phyloP scores from a whole-genome alignment of 1,284 basidiomycete genomes.

The Cutaneotrichosporon sp. region DNA sequence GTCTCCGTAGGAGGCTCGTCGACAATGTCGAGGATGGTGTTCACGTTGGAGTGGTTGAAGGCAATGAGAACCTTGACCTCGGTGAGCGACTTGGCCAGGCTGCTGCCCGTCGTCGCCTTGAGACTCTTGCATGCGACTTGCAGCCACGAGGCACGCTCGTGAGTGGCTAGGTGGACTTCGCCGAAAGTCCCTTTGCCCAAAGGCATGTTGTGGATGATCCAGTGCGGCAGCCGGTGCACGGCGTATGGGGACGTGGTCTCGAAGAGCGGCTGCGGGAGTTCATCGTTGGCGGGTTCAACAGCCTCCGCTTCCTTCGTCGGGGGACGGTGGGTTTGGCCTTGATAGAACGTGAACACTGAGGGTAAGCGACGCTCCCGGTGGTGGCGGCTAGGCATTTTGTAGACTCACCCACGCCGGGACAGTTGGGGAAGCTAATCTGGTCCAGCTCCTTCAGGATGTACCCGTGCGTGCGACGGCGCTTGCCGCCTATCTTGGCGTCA shows the following conservation, averaged over 20 bases:
- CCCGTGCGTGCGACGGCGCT: slow-evolving; percentile 1
- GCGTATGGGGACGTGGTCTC: background rate
- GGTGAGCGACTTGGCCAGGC: slow-evolving; percentile 53
- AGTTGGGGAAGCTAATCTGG: slow-evolving; percentile 6
- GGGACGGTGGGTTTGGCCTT: slow-evolving; percentile 2
- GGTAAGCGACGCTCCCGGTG: background rate
- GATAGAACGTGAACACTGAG: slow-evolving; percentile 20
- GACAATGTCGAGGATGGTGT: slow-evolving; percentile 68
- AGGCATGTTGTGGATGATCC: slow-evolving; percentile 28
- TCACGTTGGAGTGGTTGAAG: slow-evolving; percentile 77
- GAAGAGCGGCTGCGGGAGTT: slow-evolving; percentile 5
- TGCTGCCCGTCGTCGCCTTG: slow-evolving; percentile 44
- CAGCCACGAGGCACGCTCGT: slow-evolving; percentile 59
- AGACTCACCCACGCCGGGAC: background rate
- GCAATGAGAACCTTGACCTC: slow-evolving; percentile 71
- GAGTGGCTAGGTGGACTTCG: slow-evolving; percentile 72
- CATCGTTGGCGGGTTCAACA: background rate
- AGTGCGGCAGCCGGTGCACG: slow-evolving; percentile 5
- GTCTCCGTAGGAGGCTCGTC: slow-evolving; percentile 53
- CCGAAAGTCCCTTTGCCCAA: slow-evolving; percentile 68
- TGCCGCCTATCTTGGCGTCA: slow-evolving; percentile 42
- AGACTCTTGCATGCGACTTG: slow-evolving; percentile 85
- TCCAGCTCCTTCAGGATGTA: slow-evolving; percentile 20
- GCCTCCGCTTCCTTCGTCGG: too few relatives aligned
- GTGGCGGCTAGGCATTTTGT: too few relatives aligned